phyloP scores from a whole-genome alignment of 257 asterid genomes.

The Scutellaria minor region DNA sequence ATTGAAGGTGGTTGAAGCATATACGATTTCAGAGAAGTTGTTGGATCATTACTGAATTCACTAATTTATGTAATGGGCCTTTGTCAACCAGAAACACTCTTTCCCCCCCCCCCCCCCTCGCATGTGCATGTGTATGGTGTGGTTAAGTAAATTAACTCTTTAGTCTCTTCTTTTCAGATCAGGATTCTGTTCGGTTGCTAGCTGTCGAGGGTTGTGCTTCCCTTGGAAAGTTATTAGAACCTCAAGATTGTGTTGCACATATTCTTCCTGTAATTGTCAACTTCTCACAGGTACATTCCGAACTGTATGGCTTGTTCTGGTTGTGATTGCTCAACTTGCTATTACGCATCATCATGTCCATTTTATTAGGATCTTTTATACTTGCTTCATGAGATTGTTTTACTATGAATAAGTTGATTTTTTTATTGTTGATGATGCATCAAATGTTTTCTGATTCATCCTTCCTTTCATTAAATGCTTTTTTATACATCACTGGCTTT shows the following conservation, averaged over 20 bases:
- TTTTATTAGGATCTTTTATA: neutral
- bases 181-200: slow-evolving; percentile 90
- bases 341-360: neutral
- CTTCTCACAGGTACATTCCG: slow-evolving; percentile 80
- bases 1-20: slow-evolving; percentile 25
- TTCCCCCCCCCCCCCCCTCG: too few species aligned
- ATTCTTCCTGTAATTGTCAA: slow-evolving; percentile 92
- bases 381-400: slow-evolving; percentile 25
- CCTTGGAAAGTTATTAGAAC: slow-evolving; percentile 86
- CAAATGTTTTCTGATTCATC: slow-evolving; percentile 12
- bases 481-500: neutral
- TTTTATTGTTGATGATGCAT: neutral
- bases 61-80: neutral
- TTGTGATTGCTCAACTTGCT: slow-evolving; percentile 22
- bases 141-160: slow-evolving; percentile 28
- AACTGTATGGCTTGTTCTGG: slow-evolving; percentile 3
- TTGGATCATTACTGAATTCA: neutral
- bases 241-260: slow-evolving; percentile 89
- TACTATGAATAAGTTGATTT: neutral
- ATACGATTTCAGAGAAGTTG: neutral
- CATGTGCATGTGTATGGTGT: neutral
- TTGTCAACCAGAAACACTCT: neutral
- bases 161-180: slow-evolving; percentile 59
- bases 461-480: slow-evolving; percentile 15
- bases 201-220: slow-evolving; percentile 99